Conservation (phyloP, 345 rosid genomes). For the Eucalyptus sp. region DNA sequence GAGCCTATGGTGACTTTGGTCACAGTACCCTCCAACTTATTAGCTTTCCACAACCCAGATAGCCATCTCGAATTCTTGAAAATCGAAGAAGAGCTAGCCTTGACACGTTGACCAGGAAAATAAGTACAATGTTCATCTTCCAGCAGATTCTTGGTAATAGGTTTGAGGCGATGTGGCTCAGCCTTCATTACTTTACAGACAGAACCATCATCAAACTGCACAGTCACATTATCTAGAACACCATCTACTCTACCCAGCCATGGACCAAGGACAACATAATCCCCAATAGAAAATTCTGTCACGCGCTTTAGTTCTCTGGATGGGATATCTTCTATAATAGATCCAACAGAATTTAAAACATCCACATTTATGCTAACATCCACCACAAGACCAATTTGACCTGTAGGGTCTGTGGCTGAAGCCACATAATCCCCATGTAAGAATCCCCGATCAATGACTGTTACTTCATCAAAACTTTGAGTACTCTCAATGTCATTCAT, state of each 20-base stretch:
- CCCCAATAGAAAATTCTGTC: slow-evolving; percentile 78
- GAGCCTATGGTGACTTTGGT: slow-evolving; percentile 83
- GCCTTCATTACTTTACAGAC: slow-evolving; percentile 79
- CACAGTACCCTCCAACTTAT: slow-evolving; percentile 86
- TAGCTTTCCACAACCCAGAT: slow-evolving; percentile 83
- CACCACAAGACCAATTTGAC: slow-evolving; percentile 83
- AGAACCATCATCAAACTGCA: slow-evolving; percentile 91
- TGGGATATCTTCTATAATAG: slow-evolving; percentile 45
- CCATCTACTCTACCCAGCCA: slow-evolving; percentile 97
- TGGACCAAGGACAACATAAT: slow-evolving; percentile 82
- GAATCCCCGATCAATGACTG: slow-evolving; percentile 82
- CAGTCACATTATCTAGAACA: slow-evolving; percentile 87
- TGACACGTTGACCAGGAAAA: slow-evolving; percentile 94
- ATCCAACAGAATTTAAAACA: slow-evolving; percentile 62
- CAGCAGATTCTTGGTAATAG: slow-evolving; percentile 54
- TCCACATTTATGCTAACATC: slow-evolving; percentile 71
- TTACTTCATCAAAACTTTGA: slow-evolving; percentile 47
- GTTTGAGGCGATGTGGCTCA: slow-evolving; percentile 72
- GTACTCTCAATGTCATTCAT: slow-evolving; percentile 63
- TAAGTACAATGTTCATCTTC: slow-evolving; percentile 83
- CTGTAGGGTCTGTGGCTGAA: slow-evolving; percentile 68
- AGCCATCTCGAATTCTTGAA: slow-evolving; percentile 80
- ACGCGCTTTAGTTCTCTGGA: slow-evolving; percentile 73
- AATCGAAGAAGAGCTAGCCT: slow-evolving; percentile 73
- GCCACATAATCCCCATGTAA: slow-evolving; percentile 89